Evolutionary conservation across 129 eudicot species (phyloP).

Genomic region (Artemisia tridentata): DNA sequence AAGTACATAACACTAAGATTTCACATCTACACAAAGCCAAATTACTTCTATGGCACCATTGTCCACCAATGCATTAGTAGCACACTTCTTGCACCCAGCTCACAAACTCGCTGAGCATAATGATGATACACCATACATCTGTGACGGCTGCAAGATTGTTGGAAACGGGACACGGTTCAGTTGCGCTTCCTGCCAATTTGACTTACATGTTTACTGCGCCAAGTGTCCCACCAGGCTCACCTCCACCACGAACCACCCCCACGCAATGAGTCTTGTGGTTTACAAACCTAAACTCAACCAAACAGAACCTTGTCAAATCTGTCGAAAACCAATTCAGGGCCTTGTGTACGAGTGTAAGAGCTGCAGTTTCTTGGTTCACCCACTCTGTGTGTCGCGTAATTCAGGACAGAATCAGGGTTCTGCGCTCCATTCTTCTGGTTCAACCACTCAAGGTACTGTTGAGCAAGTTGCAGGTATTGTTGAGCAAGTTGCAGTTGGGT

Average conservation of each 20-base stretch:
- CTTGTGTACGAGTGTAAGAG: neutral
- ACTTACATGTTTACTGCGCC: constrained; percentile 15
- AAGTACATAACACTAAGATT: too few relatives aligned
- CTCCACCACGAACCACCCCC: constrained; percentile 9
- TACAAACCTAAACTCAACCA: neutral
- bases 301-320: neutral
- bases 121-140: neutral
- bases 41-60: constrained; percentile 4
- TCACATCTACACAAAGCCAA: too few relatives aligned
- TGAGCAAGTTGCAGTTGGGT: neutral
- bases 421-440: neutral
- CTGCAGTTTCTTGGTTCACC: constrained; percentile 13
- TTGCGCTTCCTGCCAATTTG: constrained; percentile 2
- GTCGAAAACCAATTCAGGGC: neutral
- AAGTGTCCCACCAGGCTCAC: neutral
- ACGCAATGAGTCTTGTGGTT: constrained; percentile 3
- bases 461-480: too few relatives aligned
- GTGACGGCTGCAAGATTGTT: constrained; percentile 6
- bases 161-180: constrained; percentile 21
- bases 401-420: neutral
- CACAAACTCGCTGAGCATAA: neutral
- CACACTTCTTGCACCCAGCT: neutral
- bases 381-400: constrained; percentile 5
- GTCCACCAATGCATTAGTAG: neutral
- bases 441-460: neutral